Evolutionary conservation across 176 grass and related monocot species (phyloP).

Genomic region (Rhynchospora breviuscula): DNA sequence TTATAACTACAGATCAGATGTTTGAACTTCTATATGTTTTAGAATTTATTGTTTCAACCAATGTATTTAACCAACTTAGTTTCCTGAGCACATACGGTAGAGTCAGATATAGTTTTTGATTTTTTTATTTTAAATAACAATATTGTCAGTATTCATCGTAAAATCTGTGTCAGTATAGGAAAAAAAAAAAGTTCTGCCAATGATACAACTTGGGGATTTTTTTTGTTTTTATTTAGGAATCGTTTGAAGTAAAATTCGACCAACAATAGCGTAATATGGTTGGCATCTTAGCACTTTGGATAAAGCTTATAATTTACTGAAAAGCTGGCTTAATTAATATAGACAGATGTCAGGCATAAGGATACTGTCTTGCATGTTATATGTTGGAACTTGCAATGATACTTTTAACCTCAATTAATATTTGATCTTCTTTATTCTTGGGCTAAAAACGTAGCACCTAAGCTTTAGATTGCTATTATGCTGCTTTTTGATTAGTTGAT

Average conservation of each 20-base stretch:
- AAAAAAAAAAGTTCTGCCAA: neutral
- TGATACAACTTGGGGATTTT: neutral
- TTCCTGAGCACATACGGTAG: no score
- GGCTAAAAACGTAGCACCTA: neutral
- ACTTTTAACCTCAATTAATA: neutral
- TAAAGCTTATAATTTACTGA: neutral
- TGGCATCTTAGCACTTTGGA: neutral
- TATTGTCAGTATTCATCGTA: no score
- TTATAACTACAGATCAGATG: no score
- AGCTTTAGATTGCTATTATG: neutral
- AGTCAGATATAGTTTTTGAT: no score
- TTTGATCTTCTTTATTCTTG: neutral
- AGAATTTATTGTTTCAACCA: no score
- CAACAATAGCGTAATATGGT: neutral
- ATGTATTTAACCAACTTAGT: no score
- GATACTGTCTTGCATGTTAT: conserved; percentile 14
- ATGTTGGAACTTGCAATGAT: conserved; percentile 1
- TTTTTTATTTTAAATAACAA: no score
- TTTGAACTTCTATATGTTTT: no score
- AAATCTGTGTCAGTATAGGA: no score
- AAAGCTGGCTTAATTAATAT: neutral
- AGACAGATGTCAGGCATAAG: neutral
- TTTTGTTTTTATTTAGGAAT: neutral
- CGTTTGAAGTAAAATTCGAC: neutral
- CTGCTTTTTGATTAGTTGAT: neutral